phyloP scores from a whole-genome alignment of 129 eudicot species.

The Saposhnikovia divaricata region DNA sequence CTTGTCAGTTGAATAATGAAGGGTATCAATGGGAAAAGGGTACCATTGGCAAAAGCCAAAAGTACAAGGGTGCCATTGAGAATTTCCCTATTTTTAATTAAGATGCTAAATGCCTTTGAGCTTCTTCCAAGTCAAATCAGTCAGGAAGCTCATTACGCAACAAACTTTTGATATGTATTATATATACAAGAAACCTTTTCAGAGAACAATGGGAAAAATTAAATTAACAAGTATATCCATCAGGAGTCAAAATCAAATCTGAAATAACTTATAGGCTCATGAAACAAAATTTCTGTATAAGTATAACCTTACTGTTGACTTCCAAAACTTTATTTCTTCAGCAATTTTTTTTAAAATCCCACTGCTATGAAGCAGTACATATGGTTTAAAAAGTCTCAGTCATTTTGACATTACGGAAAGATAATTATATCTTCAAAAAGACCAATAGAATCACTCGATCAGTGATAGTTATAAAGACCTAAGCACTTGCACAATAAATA shows the following conservation, averaged over 20 bases:
- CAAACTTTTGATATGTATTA: neutral
- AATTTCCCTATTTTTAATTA: neutral
- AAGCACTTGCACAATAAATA: neutral
- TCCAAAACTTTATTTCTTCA: neutral
- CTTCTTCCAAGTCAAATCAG: neutral
- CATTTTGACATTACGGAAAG: neutral
- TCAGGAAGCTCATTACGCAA: neutral
- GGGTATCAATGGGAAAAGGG: too few species aligned
- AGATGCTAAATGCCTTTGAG: neutral
- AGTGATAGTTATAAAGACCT: neutral
- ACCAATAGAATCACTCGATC: neutral
- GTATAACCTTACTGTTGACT: neutral
- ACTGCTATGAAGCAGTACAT: neutral
- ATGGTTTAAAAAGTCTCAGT: neutral
- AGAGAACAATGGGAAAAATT: neutral
- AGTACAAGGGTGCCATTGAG: too few species aligned
- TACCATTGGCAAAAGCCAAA: too few species aligned
- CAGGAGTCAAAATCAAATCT: too few species aligned
- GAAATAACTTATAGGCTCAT: too few species aligned
- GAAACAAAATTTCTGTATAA: neutral
- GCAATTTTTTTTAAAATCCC: neutral
- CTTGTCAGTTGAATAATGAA: too few species aligned
- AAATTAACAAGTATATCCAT: too few species aligned
- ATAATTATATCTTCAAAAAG: neutral
- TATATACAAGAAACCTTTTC: neutral